A percentile compares a stretch with the other conserved stretches of the same genome.
These are phyloP conservation scores for Wickerhamomyces xylosicus DNA, from an alignment of 805 yeast genomes.

Conservation along the genomic window DNA sequence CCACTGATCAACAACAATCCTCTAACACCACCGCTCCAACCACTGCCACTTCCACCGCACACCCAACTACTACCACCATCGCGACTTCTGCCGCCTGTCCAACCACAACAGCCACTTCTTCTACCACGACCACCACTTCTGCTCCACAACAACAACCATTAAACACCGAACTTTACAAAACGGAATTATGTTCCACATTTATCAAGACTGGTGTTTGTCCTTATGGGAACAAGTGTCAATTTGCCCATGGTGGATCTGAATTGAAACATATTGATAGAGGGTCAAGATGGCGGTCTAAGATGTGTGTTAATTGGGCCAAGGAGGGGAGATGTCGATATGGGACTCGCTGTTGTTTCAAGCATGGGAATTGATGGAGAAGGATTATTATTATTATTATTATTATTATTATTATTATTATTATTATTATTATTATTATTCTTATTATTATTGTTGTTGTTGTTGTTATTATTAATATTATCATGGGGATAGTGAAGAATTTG, in stretches of 20 bases:
- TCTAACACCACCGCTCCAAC: neutral
- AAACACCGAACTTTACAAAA: conserved; percentile 71
- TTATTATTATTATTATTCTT: too few relatives aligned
- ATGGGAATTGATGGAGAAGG: conserved; percentile 31
- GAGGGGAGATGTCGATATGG: conserved; percentile 83
- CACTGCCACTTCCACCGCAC: too few relatives aligned
- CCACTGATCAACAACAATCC: neutral
- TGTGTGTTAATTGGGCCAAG: conserved; percentile 81
- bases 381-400: too few relatives aligned
- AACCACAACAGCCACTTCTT: too few relatives aligned
- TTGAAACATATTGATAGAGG: conserved; percentile 64
- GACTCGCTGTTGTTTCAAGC: conserved; percentile 86
- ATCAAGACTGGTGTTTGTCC: conserved; percentile 68
- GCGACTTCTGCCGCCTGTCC: too few relatives aligned
- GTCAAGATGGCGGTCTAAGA: conserved; percentile 82
- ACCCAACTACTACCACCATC: too few relatives aligned
- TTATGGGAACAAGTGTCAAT: conserved; percentile 85
- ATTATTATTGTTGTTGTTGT: too few relatives aligned
- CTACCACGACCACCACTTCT: too few relatives aligned
- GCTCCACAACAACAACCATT: too few relatives aligned
- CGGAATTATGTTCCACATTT: conserved; percentile 80
- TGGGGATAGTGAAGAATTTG: too few relatives aligned
- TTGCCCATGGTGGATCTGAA: conserved; percentile 83
- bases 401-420: too few relatives aligned
- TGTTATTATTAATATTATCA: too few relatives aligned